Percentiles rank a stretch among this genome's conserved stretches.
Evolutionary conservation across 2,329 filamentous ascomycete genomes (phyloP).

Genomic region (Monilinia fructicola): DNA sequence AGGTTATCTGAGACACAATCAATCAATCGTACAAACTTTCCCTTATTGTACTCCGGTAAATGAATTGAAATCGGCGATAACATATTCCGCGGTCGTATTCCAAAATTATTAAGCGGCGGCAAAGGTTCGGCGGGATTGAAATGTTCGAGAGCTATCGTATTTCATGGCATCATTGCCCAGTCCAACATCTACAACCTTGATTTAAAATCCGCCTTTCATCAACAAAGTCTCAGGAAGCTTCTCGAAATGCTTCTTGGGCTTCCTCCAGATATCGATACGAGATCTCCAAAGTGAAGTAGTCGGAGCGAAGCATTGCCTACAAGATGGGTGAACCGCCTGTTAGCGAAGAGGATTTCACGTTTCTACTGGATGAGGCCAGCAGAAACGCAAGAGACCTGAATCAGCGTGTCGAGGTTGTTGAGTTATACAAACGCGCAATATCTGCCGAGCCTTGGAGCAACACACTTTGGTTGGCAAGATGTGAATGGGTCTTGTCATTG

Average conservation of each 20-base stretch:
- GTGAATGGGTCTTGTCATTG: constrained; percentile 73
- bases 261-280: constrained; percentile 22
- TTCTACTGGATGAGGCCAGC: constrained; percentile 72
- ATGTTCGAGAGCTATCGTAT: constrained; percentile 22
- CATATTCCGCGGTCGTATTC: not conserved
- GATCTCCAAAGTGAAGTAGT: constrained; percentile 24
- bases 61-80: not conserved
- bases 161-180: not conserved
- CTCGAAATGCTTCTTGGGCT: constrained; percentile 25
- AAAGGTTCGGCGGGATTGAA: constrained; percentile 16
- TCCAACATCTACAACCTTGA: constrained; percentile 2
- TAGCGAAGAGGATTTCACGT: constrained; percentile 70
- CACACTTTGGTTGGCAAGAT: constrained; percentile 74
- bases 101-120: constrained; percentile 19
- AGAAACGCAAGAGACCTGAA: constrained; percentile 61
- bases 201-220: not conserved
- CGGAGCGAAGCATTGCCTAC: constrained; percentile 19
- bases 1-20: no score
- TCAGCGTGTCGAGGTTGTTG: constrained; percentile 66
- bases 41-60: no score
- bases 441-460: constrained; percentile 71
- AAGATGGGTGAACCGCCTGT: constrained; percentile 56
- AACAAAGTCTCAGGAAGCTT: constrained; percentile 8
- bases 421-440: constrained; percentile 69
- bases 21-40: not conserved